Conservation (phyloP, 2,329 filamentous ascomycete genomes). For the Talaromyces rugulosus region DNA sequence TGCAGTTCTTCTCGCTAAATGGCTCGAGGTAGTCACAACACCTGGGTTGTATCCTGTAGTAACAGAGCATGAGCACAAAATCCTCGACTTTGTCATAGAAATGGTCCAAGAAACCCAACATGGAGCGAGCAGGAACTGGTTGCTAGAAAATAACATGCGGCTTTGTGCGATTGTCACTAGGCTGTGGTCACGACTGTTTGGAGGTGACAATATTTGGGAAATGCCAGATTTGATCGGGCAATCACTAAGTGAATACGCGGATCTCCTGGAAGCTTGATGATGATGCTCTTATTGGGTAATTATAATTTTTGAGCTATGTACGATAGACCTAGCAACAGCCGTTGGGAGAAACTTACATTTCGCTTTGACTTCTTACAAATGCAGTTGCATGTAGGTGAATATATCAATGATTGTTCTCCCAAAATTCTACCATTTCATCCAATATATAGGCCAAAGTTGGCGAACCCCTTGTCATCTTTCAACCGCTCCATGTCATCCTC, state of each 20-base stretch:
- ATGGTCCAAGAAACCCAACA: conserved; percentile 27
- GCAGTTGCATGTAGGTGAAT: too few relatives aligned
- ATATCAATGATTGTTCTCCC: too few relatives aligned
- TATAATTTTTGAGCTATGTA: neutral
- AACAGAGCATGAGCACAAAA: conserved; percentile 28
- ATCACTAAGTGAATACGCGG: conserved; percentile 30
- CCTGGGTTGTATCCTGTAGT: conserved; percentile 21
- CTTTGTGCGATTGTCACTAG: conserved; percentile 28
- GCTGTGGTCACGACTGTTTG: conserved; percentile 32
- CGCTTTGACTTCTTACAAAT: too few relatives aligned
- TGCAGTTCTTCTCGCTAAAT: conserved; percentile 51
- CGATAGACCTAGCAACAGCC: too few relatives aligned
- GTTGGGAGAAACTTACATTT: too few relatives aligned
- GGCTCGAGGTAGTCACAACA: conserved; percentile 30
- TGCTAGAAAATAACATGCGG: conserved; percentile 24
- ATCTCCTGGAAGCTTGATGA: conserved; percentile 3
- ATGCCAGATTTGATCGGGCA: conserved; percentile 32
- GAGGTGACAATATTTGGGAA: conserved; percentile 34
- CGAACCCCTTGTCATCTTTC: conserved; percentile 41
- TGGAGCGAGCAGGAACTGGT: conserved; percentile 26
- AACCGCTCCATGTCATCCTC: conserved; percentile 47
- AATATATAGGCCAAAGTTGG: conserved; percentile 33
- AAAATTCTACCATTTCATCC: conserved; percentile 18
- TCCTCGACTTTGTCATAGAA: conserved; percentile 28
- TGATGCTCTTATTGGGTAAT: too few relatives aligned